Base-by-base conservation (phyloP, 2,329 filamentous ascomycete species). In the Paracorniculantispora psalliotae region DNA sequence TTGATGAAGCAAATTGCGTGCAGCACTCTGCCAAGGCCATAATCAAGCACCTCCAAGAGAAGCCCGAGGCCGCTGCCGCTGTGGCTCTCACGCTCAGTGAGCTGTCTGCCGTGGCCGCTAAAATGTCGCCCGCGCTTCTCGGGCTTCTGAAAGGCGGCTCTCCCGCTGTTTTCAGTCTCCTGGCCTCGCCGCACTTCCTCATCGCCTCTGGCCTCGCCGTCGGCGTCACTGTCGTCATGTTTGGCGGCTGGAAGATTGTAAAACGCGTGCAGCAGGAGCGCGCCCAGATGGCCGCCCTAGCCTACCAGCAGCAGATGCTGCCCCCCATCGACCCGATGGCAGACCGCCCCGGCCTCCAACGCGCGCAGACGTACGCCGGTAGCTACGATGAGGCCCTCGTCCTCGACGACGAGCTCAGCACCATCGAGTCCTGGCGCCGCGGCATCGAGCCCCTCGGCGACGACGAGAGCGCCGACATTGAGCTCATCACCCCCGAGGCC, bases 191-290 rank as follows among this genome's bases (percentile, higher is more conserved):
- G 1, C 91, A 99, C 69, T 99, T 99, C 70, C 83, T 97, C 63
- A 96, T 99, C 67, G 92, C 92, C 4, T 91, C 90, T 0, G 90
- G 92, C 46, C 86, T 96, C 15, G 91, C 90, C 0, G 86, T 96
- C 0, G 94, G 94, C 15, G 87, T 96, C n/a, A 97, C 94, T 0
- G 87, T 97, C 9, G 91, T 99, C 67, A 92, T 94, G 71, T 91
- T 99, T 61, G 94, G 94, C 57, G 93, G 94, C 5, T 97, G 91
- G 83, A 97, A 96, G 76, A 97, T 99, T 71, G 87, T 99, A 75
- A 96, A 97, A 80, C 88, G 86, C 66, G 90, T 97, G 64, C 73
- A 75, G 61, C 80, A 81, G 57, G 70, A 69, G 21, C 70, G 72
- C 57, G 64, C 66, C 1, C 67, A 69, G 25, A 61, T 67, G 2